Conservation (phyloP, 2,329 filamentous ascomycete species). For the Penicillium sp. region DNA sequence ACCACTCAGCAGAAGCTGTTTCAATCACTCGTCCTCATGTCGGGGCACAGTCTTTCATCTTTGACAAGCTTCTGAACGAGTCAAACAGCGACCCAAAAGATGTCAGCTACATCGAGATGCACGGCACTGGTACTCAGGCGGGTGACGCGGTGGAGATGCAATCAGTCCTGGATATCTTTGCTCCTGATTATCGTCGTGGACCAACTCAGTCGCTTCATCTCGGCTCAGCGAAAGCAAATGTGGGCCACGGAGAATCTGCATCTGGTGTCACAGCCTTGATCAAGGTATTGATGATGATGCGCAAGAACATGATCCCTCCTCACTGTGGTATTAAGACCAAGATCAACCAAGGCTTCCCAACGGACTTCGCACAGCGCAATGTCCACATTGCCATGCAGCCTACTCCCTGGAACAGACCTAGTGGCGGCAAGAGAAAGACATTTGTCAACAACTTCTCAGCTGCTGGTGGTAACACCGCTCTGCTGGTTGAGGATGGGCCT, state of each 20-base stretch:
- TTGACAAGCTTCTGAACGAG: slow-evolving; percentile 68
- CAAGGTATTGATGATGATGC: slow-evolving; percentile 43
- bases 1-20: slow-evolving; percentile 77
- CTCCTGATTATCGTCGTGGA: slow-evolving; percentile 53
- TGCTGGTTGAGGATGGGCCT: slow-evolving; percentile 63
- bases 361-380: slow-evolving; percentile 45
- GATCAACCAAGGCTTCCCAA: slow-evolving; percentile 51
- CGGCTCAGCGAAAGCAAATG: slow-evolving; percentile 65
- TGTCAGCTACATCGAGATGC: slow-evolving; percentile 84
- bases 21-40: slow-evolving; percentile 84
- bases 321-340: slow-evolving; percentile 41
- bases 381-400: slow-evolving; percentile 50
- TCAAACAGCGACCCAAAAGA: slow-evolving; percentile 75
- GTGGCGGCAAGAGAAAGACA: slow-evolving; percentile 40
- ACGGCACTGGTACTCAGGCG: slow-evolving; percentile 84
- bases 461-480: slow-evolving; percentile 69
- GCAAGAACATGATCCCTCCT: slow-evolving; percentile 33
- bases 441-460: slow-evolving; percentile 70
- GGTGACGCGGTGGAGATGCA: slow-evolving; percentile 82
- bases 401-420: slow-evolving; percentile 38
- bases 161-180: slow-evolving; percentile 68
- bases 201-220: slow-evolving; percentile 57
- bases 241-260: slow-evolving; percentile 64
- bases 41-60: slow-evolving; percentile 72
- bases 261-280: slow-evolving; percentile 51